These are phyloP conservation scores for Stachybotrys chlorohalonatus DNA, from an alignment of 2,329 filamentous ascomycete genomes.

Conservation along the genomic window DNA sequence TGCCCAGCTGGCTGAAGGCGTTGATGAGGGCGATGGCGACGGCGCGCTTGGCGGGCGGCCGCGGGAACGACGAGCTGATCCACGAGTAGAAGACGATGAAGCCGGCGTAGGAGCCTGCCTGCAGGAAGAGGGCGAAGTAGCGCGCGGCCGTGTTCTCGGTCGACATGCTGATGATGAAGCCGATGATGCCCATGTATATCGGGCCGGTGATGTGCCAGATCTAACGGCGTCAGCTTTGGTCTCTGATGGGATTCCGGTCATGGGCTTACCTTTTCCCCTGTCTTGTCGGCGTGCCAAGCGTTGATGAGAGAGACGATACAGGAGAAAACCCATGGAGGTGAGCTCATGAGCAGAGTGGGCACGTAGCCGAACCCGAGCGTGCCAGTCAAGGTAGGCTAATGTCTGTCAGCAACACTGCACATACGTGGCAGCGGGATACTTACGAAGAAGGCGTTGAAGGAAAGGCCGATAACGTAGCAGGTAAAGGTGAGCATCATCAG, in stretches of 20 bases:
- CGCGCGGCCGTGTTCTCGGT: slow-evolving; percentile 46
- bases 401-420: background rate
- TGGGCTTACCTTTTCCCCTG: slow-evolving; percentile 38
- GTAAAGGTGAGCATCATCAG: slow-evolving; percentile 55
- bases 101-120: slow-evolving; percentile 47
- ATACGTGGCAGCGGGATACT: slow-evolving; percentile 8
- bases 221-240: slow-evolving; percentile 15
- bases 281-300: slow-evolving; percentile 46
- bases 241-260: background rate
- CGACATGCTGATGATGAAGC: slow-evolving; percentile 52
- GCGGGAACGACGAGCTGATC: slow-evolving; percentile 48
- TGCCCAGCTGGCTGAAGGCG: slow-evolving; percentile 47
- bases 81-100: slow-evolving; percentile 51
- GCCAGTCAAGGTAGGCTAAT: slow-evolving; percentile 37
- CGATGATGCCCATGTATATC: slow-evolving; percentile 41
- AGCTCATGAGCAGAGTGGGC: slow-evolving; percentile 44
- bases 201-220: slow-evolving; percentile 51
- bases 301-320: slow-evolving; percentile 46
- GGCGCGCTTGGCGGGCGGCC: slow-evolving; percentile 50
- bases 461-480: slow-evolving; percentile 49
- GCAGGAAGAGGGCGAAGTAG: slow-evolving; percentile 52
- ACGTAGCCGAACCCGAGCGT: slow-evolving; percentile 44
- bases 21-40: slow-evolving; percentile 54
- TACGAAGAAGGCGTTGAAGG: slow-evolving; percentile 51
- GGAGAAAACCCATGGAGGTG: slow-evolving; percentile 50